Conservation (phyloP, 257 asterid species). For the Solanum gracilifrons region DNA sequence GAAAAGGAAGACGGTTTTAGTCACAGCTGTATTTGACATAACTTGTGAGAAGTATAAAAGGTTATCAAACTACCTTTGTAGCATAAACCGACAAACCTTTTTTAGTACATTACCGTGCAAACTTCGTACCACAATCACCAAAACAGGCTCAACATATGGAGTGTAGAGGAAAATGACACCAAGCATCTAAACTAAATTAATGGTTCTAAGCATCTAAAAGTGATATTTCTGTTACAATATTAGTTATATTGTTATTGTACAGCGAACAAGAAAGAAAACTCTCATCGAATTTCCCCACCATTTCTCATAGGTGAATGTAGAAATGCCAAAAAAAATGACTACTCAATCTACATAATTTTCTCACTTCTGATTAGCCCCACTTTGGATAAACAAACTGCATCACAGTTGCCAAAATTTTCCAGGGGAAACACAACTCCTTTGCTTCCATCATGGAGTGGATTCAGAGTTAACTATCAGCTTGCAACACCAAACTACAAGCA, state of each 20-base stretch:
- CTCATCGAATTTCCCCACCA: conserved; percentile 24
- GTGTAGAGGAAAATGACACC: not conserved
- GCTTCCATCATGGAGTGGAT: conserved; percentile 30
- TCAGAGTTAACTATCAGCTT: conserved; percentile 25
- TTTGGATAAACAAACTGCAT: conserved; percentile 35
- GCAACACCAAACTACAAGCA: conserved; percentile 15
- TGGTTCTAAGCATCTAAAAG: conserved; percentile 6
- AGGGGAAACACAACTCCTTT: conserved; percentile 30
- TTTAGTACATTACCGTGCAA: not conserved
- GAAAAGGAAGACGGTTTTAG: not conserved
- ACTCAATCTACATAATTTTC: conserved; percentile 40
- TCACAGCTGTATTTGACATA: not conserved
- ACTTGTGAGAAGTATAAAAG: not conserved
- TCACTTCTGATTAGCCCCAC: conserved; percentile 30
- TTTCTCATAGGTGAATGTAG: conserved; percentile 18
- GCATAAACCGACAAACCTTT: not conserved
- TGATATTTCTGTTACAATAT: conserved; percentile 29
- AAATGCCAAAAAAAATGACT: conserved; percentile 38
- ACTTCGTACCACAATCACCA: not conserved
- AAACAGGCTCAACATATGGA: not conserved
- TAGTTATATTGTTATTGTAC: conserved; percentile 42
- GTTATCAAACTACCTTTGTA: not conserved
- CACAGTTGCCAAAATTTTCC: conserved; percentile 23
- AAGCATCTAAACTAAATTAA: not conserved
- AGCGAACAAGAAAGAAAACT: conserved; percentile 27